phyloP scores from a whole-genome alignment of 345 rosid genomes.

The Raphanus raphanistrum region DNA sequence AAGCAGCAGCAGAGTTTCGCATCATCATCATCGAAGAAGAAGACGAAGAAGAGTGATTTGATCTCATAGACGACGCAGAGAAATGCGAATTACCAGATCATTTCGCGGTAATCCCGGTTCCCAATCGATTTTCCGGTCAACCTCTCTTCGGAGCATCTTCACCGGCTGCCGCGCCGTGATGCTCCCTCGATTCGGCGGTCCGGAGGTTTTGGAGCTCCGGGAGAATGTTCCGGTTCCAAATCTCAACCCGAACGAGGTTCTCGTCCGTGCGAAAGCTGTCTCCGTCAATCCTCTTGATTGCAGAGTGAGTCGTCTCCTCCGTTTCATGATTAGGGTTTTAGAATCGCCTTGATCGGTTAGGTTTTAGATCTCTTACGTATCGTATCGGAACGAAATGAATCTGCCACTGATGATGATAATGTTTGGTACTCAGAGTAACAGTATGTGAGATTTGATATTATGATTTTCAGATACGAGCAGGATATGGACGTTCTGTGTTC shows the following conservation, averaged over 20 bases:
- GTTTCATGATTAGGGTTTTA: background rate
- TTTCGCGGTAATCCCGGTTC: background rate
- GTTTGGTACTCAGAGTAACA: background rate
- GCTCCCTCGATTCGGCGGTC: conserved; percentile 87
- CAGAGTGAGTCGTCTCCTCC: conserved; percentile 54
- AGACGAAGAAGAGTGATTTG: conserved; percentile 17
- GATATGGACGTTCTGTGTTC: conserved; percentile 95
- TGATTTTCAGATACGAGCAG: conserved; percentile 80
- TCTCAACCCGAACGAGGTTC: conserved; percentile 74
- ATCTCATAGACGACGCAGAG: conserved; percentile 13
- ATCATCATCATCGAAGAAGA: conserved; percentile 34
- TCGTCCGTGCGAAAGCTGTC: conserved; percentile 83
- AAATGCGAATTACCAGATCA: conserved; percentile 40
- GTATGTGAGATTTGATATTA: background rate
- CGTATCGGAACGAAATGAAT: background rate
- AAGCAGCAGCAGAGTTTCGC: conserved; percentile 18
- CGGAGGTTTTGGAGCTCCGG: conserved; percentile 81
- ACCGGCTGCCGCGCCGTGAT: conserved; percentile 84
- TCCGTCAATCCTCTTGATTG: conserved; percentile 92
- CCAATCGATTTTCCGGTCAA: conserved; percentile 22
- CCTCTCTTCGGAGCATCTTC: conserved; percentile 47
- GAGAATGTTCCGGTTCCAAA: conserved; percentile 70
- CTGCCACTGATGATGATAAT: background rate
- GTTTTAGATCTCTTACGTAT: background rate
- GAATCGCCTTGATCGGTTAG: background rate